Conservation (phyloP, 1,284 basidiomycete genomes). For the Ceratobasidium theobromae region DNA sequence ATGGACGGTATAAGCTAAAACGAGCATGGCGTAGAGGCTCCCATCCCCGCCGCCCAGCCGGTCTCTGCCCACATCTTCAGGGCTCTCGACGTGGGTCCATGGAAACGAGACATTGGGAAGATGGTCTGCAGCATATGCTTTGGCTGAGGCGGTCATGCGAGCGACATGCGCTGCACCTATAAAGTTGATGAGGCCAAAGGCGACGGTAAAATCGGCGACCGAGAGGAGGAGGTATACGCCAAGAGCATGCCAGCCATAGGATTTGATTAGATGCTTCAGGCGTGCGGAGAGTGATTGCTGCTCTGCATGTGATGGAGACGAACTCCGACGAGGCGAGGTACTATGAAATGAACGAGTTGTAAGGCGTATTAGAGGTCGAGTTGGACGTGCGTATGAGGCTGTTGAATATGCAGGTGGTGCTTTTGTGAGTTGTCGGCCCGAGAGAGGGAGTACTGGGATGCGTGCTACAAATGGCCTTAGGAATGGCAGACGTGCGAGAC, state of each 20-base stretch:
- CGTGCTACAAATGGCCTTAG: constrained; percentile 41
- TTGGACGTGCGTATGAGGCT: constrained; percentile 6
- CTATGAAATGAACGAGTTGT: constrained; percentile 15
- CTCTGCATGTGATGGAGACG: constrained; percentile 36
- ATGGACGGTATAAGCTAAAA: constrained; percentile 93
- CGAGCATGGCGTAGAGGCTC: constrained; percentile 89
- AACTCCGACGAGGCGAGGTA: constrained; percentile 31
- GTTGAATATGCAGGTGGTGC: neutral
- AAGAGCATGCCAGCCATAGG: constrained; percentile 91
- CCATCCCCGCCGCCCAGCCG: constrained; percentile 45
- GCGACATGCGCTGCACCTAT: constrained; percentile 90
- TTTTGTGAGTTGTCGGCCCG: constrained; percentile 34
- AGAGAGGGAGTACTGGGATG: constrained; percentile 46
- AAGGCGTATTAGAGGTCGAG: constrained; percentile 11
- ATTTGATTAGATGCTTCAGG: constrained; percentile 83
- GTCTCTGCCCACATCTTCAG: constrained; percentile 16
- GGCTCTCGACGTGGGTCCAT: constrained; percentile 11
- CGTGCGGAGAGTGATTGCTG: constrained; percentile 60
- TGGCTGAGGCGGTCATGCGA: constrained; percentile 61
- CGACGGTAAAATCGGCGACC: constrained; percentile 75
- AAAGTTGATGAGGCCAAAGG: constrained; percentile 82
- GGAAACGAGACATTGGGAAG: constrained; percentile 38
- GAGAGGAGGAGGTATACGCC: constrained; percentile 78
- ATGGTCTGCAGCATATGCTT: constrained; percentile 46
- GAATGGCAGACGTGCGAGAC: constrained; percentile 21